A percentile compares a stretch with the other conserved stretches of the same genome.
These are phyloP conservation scores for Ashbya aceris DNA, from an alignment of 1,139 yeast species.

Conservation along the genomic window DNA sequence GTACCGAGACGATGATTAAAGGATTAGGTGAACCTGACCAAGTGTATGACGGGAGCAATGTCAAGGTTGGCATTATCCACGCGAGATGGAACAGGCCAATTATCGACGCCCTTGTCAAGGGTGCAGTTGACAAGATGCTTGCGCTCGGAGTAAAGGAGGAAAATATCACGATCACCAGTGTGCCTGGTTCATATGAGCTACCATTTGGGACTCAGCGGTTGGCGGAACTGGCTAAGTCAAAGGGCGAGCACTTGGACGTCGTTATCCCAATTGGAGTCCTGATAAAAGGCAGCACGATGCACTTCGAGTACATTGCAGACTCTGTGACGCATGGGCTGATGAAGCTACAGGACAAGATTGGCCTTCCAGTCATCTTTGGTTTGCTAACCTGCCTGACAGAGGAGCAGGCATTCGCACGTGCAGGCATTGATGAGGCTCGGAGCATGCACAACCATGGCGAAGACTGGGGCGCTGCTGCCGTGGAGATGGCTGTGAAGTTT, in stretches of 20 bases:
- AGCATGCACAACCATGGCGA: slow-evolving; percentile 89
- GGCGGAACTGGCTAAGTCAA: slow-evolving; percentile 37
- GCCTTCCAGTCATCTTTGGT: slow-evolving; percentile 84
- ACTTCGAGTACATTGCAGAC: slow-evolving; percentile 93
- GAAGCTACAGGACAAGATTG: slow-evolving; percentile 63
- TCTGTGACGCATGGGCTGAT: slow-evolving; percentile 79
- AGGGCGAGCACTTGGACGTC: slow-evolving; percentile 60
- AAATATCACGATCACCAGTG: slow-evolving; percentile 71
- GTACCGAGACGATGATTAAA: slow-evolving; percentile 58
- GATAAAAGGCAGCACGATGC: slow-evolving; percentile 96
- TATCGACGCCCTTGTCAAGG: slow-evolving; percentile 71
- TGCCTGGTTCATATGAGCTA: slow-evolving; percentile 91
- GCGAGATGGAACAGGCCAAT: slow-evolving; percentile 88
- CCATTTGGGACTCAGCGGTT: slow-evolving; percentile 68
- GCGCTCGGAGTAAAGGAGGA: slow-evolving; percentile 64
- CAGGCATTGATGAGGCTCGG: slow-evolving; percentile 66
- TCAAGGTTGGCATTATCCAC: slow-evolving; percentile 78
- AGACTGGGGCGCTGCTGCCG: slow-evolving; percentile 99
- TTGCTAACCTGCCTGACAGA: slow-evolving; percentile 88
- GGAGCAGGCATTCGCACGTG: slow-evolving; percentile 87
- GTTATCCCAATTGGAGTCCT: slow-evolving; percentile 89
- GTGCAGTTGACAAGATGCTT: slow-evolving; percentile 54
- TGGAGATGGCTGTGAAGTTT: slow-evolving; percentile 73
- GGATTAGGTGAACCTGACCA: slow-evolving; percentile 74
- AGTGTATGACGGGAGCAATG: slow-evolving; percentile 53